Percentiles rank a stretch among this genome's conserved stretches.
These are phyloP conservation scores for Yarrowia galli DNA, from an alignment of 1,139 yeast genomes.

Conservation along the genomic window DNA sequence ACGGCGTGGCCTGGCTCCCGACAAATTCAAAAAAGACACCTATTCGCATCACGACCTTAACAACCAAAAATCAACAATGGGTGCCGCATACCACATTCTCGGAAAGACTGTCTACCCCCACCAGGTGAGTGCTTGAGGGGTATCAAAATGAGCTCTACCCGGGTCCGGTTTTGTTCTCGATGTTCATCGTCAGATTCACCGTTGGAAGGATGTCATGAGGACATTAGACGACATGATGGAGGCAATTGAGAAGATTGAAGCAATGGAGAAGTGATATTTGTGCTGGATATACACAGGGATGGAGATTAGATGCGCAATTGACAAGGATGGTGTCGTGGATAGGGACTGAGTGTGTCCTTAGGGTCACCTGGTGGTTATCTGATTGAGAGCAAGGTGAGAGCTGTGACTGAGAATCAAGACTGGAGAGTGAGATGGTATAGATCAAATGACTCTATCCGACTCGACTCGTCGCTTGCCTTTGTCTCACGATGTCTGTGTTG, in stretches of 20 bases:
- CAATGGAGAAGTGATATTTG: neutral
- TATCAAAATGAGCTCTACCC: no score
- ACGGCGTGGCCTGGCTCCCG: slow-evolving; percentile 30
- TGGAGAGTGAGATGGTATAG: no score
- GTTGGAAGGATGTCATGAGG: neutral
- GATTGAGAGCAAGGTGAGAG: neutral
- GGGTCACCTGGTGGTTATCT: neutral
- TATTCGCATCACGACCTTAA: slow-evolving; percentile 19
- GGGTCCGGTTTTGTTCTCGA: neutral
- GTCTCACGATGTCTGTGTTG: neutral
- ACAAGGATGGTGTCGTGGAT: neutral
- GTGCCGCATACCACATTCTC: slow-evolving; percentile 77
- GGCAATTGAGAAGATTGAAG: slow-evolving; percentile 7
- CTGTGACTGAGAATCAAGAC: neutral
- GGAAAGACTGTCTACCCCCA: slow-evolving; percentile 82
- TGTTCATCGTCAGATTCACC: neutral
- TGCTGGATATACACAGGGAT: neutral
- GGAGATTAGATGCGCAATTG: neutral
- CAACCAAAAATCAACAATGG: slow-evolving; percentile 57
- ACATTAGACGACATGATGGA: neutral
- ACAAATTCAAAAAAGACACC: slow-evolving; percentile 36
- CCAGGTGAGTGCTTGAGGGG: slow-evolving; percentile 53
- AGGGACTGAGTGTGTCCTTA: neutral
- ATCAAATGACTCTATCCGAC: neutral
- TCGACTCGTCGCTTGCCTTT: neutral